Percentiles rank a stretch among this genome's conserved stretches.
Conservation (phyloP, 345 rosid species). For the Lepidium didymum region DNA sequence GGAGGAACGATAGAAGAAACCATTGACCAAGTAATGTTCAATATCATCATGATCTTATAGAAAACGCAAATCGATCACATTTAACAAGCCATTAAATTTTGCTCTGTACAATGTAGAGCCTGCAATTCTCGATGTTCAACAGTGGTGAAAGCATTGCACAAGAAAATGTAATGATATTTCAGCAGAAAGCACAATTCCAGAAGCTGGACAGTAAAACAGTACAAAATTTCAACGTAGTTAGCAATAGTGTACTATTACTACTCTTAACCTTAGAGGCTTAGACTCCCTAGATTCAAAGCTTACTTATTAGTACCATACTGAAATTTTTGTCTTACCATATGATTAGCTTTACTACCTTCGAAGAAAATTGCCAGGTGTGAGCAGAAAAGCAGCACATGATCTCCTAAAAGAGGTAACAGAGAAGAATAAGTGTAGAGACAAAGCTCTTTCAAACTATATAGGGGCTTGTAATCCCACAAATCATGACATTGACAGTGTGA, state of each 20-base stretch:
- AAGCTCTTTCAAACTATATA: not conserved
- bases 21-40: not conserved
- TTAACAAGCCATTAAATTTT: not conserved
- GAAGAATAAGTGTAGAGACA: slow-evolving; percentile 10
- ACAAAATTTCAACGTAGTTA: not conserved
- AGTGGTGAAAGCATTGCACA: not conserved
- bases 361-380: not conserved
- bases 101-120: not conserved
- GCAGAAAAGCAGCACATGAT: not conserved
- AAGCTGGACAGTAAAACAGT: not conserved
- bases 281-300: not conserved
- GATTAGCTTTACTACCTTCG: not conserved
- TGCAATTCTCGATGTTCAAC: not conserved
- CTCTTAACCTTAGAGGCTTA: not conserved
- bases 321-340: slow-evolving; percentile 1
- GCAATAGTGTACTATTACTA: not conserved
- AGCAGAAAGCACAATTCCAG: not conserved
- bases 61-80: not conserved
- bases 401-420: slow-evolving; percentile 5
- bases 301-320: not conserved
- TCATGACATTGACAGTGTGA: not conserved
- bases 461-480: not conserved
- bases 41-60: not conserved
- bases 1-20: not conserved
- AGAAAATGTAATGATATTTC: not conserved